Evolutionary conservation across 768 basidiomycete species (phyloP).

Genomic region (Russula ochroleuca): DNA sequence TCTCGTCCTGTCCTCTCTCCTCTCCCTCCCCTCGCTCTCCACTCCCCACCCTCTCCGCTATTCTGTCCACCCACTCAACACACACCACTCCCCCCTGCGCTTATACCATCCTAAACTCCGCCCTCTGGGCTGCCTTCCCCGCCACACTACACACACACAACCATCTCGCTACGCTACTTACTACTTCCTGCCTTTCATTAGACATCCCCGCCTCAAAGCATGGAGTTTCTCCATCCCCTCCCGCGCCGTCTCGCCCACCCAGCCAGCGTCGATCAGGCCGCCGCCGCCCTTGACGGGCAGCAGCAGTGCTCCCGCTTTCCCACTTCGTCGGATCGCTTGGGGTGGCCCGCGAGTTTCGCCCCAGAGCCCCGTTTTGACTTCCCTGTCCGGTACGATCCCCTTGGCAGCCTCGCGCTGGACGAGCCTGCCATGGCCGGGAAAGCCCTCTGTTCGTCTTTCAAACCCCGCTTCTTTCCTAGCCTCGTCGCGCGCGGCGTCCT

Average conservation of each 20-base stretch:
- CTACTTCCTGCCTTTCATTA: slow-evolving; percentile 19
- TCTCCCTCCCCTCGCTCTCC: background rate
- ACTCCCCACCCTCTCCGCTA: background rate
- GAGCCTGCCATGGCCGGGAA: slow-evolving; percentile 6
- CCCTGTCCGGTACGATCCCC: slow-evolving; percentile 25
- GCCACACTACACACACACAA: slow-evolving; percentile 8
- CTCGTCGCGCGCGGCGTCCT: slow-evolving; percentile 24
- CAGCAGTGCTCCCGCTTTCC: slow-evolving; percentile 8
- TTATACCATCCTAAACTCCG: slow-evolving; percentile 25
- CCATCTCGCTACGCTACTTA: slow-evolving; percentile 3
- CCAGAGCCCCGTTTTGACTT: background rate
- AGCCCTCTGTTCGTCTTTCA: slow-evolving; percentile 10
- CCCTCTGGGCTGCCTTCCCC: slow-evolving; percentile 11
- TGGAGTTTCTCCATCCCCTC: slow-evolving; percentile 17
- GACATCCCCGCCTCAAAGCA: background rate
- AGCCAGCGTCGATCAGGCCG: background rate
- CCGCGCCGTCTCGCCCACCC: slow-evolving; percentile 1
- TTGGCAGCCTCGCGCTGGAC: slow-evolving; percentile 21
- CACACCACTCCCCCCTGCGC: background rate
- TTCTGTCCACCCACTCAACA: background rate
- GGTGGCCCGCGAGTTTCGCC: slow-evolving; percentile 4
- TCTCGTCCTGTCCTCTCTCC: slow-evolving; percentile 16
- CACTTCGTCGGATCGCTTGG: slow-evolving; percentile 19
- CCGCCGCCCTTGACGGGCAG: slow-evolving; percentile 4
- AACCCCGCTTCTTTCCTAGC: slow-evolving; percentile 12